A percentile compares a stretch with the other conserved stretches of the same genome.
Conservation (phyloP, 345 rosid species). For the Eucalyptus pauciflora region DNA sequence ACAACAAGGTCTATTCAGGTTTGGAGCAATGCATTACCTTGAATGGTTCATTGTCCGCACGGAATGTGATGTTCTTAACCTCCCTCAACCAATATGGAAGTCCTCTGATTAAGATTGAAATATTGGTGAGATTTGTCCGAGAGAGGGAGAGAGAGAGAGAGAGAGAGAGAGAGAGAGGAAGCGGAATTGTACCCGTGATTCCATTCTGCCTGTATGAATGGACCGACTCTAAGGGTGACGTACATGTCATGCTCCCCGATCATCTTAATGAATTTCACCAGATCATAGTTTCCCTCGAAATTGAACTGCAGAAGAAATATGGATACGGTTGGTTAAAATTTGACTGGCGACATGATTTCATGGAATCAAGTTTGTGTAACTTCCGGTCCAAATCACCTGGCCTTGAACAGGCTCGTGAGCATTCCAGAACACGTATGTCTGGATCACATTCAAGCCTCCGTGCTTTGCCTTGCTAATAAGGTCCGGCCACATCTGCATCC, state of each 20-base stretch:
- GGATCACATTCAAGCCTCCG: slow-evolving; percentile 45
- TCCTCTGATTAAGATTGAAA: slow-evolving; percentile 14
- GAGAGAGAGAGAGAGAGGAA: neutral
- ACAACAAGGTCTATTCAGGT: neutral
- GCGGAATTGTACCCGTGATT: slow-evolving; percentile 38
- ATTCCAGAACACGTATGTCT: slow-evolving; percentile 63
- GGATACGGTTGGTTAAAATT: neutral
- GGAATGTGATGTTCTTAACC: slow-evolving; percentile 37
- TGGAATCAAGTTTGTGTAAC: neutral
- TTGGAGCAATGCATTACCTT: slow-evolving; percentile 14
- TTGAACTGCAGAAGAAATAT: slow-evolving; percentile 19
- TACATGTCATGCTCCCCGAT: slow-evolving; percentile 30
- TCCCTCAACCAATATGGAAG: slow-evolving; percentile 52
- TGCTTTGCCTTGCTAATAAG: slow-evolving; percentile 34
- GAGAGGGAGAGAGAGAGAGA: neutral
- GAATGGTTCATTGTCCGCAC: slow-evolving; percentile 38
- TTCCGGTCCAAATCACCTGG: slow-evolving; percentile 12
- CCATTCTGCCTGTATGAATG: slow-evolving; percentile 57
- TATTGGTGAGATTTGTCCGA: neutral
- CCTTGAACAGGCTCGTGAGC: slow-evolving; percentile 40
- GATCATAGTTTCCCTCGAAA: slow-evolving; percentile 33
- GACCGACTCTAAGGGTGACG: slow-evolving; percentile 50
- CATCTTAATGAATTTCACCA: slow-evolving; percentile 35
- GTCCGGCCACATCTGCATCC: slow-evolving; percentile 50
- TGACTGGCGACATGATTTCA: neutral